Conservation (phyloP, 129 eudicot genomes). For the Solidago caesia region DNA sequence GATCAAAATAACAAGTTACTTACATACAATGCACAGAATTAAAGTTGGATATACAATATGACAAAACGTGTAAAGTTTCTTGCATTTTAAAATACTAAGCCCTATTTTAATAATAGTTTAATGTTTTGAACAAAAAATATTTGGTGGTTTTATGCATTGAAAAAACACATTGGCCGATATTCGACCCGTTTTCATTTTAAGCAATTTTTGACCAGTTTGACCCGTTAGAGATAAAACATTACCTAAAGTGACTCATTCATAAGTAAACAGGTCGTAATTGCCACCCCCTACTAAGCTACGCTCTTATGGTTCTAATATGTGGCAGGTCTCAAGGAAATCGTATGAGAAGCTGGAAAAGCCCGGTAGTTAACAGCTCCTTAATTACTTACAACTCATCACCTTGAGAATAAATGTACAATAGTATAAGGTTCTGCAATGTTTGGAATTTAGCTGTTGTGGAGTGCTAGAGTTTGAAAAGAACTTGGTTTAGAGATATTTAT, state of each 20-base stretch:
- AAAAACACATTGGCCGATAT: not conserved
- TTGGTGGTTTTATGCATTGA: not conserved
- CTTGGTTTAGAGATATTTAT: constrained; percentile 8
- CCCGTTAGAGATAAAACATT: not conserved
- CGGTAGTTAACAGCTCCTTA: not conserved
- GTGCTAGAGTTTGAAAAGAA: not conserved
- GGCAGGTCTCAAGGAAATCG: constrained; percentile 51
- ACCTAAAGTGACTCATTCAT: not conserved
- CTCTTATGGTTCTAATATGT: constrained; percentile 18
- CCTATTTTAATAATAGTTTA: not conserved
- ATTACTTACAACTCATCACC: constrained; percentile 1
- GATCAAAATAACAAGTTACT: too few species aligned
- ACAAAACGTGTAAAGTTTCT: too few species aligned
- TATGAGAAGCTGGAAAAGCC: constrained; percentile 53
- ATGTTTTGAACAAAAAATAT: not conserved
- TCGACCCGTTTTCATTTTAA: not conserved
- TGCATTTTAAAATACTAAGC: too few species aligned
- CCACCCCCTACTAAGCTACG: not conserved
- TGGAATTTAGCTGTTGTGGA: not conserved
- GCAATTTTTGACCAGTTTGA: not conserved
- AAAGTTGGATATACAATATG: too few species aligned
- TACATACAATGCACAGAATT: too few species aligned
- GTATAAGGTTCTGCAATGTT: constrained; percentile 6
- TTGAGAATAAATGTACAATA: not conserved
- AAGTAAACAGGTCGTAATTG: not conserved